These are phyloP conservation scores for Gnomoniopsis smithogilvyi DNA, from an alignment of 2,329 filamentous ascomycete species.

Conservation along the genomic window DNA sequence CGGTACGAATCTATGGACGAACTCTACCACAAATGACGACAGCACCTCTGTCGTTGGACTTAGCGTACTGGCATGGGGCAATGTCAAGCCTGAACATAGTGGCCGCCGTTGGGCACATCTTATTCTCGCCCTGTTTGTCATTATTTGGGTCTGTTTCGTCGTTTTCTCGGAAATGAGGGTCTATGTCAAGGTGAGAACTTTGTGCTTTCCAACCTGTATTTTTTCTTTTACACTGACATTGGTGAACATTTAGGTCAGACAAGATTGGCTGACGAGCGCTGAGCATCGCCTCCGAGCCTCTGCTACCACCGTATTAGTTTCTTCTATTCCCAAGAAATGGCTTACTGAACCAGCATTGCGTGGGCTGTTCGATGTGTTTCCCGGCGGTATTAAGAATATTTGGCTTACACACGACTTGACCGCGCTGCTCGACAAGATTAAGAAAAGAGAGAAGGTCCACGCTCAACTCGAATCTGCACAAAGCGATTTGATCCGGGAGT, in stretches of 20 bases:
- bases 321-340: conserved; percentile 88
- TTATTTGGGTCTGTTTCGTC: conserved; percentile 82
- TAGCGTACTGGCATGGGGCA: conserved; percentile 83
- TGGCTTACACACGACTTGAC: conserved; percentile 95
- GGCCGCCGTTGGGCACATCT: conserved; percentile 81
- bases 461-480: conserved; percentile 73
- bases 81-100: conserved; percentile 66
- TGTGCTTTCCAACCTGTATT: neutral
- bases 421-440: conserved; percentile 78
- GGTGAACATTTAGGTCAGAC: conserved; percentile 30
- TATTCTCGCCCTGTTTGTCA: conserved; percentile 71
- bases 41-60: conserved; percentile 52
- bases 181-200: conserved; percentile 77
- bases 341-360: conserved; percentile 76
- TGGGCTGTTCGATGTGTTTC: conserved; percentile 91
- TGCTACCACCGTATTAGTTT: conserved; percentile 92
- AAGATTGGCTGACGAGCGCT: conserved; percentile 91
- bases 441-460: conserved; percentile 69
- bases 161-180: conserved; percentile 83
- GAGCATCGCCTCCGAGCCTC: conserved; percentile 92
- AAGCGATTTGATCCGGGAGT: conserved; percentile 76
- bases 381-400: conserved; percentile 89
- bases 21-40: conserved; percentile 37
- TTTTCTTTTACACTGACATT: neutral
- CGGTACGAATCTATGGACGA: conserved; percentile 41